Evolutionary conservation across 2,329 filamentous ascomycete genomes (phyloP).

Genomic region (Thyridium curvatum): DNA sequence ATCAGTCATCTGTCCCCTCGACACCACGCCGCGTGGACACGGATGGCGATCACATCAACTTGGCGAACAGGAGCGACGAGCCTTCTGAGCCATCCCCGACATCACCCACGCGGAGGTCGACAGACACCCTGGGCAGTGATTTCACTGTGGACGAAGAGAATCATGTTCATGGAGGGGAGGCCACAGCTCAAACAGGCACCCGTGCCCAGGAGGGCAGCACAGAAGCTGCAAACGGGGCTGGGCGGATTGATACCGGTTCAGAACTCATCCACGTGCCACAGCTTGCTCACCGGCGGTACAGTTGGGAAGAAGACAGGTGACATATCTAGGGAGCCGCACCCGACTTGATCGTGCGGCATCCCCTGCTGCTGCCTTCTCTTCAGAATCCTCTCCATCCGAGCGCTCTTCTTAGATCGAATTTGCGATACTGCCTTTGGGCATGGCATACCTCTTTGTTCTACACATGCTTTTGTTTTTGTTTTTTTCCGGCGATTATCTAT

Average conservation of each 20-base stretch:
- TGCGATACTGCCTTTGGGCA: too few species aligned
- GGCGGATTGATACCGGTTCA: conserved; percentile 34
- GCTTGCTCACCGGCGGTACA: conserved; percentile 41
- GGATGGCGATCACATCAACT: conserved; percentile 12
- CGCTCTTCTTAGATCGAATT: too few species aligned
- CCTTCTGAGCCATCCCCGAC: conserved; percentile 11
- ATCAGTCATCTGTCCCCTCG: conserved; percentile 17
- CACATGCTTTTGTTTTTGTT: too few species aligned
- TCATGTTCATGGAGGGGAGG: conserved; percentile 10
- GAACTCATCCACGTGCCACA: conserved; percentile 47
- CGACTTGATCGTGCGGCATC: too few species aligned
- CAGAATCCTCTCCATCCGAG: too few species aligned
- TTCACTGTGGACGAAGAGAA: conserved; percentile 48
- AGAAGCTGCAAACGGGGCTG: conserved; percentile 20
- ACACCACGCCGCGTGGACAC: conserved; percentile 19
- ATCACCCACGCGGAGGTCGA: conserved; percentile 15
- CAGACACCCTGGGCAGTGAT: conserved; percentile 48
- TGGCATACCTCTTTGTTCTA: too few species aligned
- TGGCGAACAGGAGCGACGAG: background rate
- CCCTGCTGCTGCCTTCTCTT: too few species aligned
- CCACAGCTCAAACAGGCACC: conserved; percentile 19
- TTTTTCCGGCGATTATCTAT: too few species aligned
- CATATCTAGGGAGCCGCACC: too few species aligned
- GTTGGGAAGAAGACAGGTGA: conserved; percentile 36
- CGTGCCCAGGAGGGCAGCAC: conserved; percentile 9